Base-by-base conservation (phyloP, 1,284 basidiomycete genomes). In the Thecaphora frezii region DNA sequence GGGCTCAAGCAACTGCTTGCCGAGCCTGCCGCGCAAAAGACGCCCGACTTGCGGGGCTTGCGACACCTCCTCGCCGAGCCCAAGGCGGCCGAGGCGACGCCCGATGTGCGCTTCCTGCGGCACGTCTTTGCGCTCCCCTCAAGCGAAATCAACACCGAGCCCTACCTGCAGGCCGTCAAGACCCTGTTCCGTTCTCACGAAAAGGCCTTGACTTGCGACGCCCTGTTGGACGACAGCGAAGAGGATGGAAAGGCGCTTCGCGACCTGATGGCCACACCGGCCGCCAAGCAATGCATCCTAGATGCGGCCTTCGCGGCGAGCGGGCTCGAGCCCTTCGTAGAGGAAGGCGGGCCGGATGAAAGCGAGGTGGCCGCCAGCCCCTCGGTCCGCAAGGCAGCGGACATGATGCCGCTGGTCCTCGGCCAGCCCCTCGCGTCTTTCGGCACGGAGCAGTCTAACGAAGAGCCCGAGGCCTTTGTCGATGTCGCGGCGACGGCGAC, bases 1-100 rank as follows among this genome's bases (percentile, higher is more conserved):
- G 28, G 8, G 58, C 57, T 18, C 57, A 66, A 28, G 18, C 54
- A 16, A 33, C 48, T 25, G 40, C 48, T 13, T 21, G 28, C 52
- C n/a, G 21, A 43, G 10, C 24, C 23, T 2, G 10, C 36, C 22
- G 14, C 38, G 14, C 21, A 19, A 5, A 14, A 38, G 16, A 50
- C 48, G 19, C 54, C 54, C 3, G 44, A 47, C 2, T 53, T 23
- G 50, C 58, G 8, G n/a, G 48, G 13, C 25, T 33, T 13, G 2
- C 26, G 4, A 30, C 40, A 18, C 10, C 26, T 10, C 26, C 28
- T 36, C 13, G 33, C 33, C 12, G 33, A 36, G 13, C 33, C 33
- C 33, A 36, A 36, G 13, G 10, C 18, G 33, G 23, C 25, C 7
- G 23, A 7, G 7, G 18, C 24, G 5, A 46, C 45, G 45, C 45